Evolutionary conservation across 805 yeast species (phyloP).

Genomic region (Kuraishia piskuri): DNA sequence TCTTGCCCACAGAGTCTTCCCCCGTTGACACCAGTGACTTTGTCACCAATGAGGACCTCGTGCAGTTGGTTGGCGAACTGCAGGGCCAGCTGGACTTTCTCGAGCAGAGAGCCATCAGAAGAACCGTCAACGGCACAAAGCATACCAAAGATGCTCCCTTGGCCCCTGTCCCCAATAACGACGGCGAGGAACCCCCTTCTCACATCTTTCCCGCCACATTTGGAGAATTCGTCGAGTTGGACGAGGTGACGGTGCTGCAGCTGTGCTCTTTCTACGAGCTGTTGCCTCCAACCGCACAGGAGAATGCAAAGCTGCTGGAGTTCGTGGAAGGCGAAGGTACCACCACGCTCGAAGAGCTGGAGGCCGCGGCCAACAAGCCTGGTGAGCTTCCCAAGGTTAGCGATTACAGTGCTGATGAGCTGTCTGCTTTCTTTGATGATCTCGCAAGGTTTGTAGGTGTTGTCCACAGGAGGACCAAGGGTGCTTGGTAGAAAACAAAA

Average conservation of each 20-base stretch:
- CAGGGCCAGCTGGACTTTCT: constrained; percentile 77
- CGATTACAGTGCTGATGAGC: constrained; percentile 36
- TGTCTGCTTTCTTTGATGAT: constrained; percentile 48
- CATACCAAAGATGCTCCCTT: constrained; percentile 31
- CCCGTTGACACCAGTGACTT: constrained; percentile 42
- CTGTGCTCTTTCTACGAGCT: constrained; percentile 71
- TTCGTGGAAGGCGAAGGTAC: constrained; percentile 42
- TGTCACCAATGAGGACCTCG: constrained; percentile 76
- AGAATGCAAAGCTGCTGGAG: constrained; percentile 41
- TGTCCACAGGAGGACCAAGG: constrained; percentile 35
- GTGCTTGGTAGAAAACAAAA: constrained; percentile 33
- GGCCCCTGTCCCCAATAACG: constrained; percentile 71
- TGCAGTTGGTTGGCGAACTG: constrained; percentile 80
- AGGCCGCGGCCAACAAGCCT: constrained; percentile 2
- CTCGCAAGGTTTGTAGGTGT: constrained; percentile 67
- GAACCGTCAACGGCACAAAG: constrained; percentile 58
- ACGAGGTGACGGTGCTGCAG: constrained; percentile 36
- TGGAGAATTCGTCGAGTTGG: constrained; percentile 39
- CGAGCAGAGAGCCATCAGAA: constrained; percentile 69
- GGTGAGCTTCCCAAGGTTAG: constrained; percentile 13
- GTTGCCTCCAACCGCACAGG: constrained; percentile 53
- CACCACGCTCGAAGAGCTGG: constrained; percentile 24
- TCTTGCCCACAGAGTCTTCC: background rate
- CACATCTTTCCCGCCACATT: constrained; percentile 51
- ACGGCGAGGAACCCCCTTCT: constrained; percentile 58